Evolutionary conservation across 2,329 filamentous ascomycete species (phyloP), one percentile per base, ranked within the genome.

Genomic region (Claviceps maximensis): DNA sequence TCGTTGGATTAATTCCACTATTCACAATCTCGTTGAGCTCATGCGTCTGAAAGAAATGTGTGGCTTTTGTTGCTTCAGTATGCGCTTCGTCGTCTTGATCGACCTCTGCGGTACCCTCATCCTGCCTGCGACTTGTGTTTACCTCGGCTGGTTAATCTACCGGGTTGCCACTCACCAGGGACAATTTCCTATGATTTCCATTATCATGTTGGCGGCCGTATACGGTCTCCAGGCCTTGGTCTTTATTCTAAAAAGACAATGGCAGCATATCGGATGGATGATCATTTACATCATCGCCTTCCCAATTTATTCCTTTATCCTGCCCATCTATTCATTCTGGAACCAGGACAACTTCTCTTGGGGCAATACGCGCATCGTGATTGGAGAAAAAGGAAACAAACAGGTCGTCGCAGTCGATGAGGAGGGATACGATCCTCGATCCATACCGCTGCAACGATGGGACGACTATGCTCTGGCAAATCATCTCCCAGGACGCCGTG

Each of bases 211-310:
- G 66, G 90, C 84, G 23, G 88, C 81, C 55, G 89, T 96, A 17
- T 98, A 98, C 63, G 93, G 93, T 77, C 81, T 98, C 3, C 93
- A 98, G 66, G 90, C 90, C 2, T 71, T 97, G 56, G 94, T 98
- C 63, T 98, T 98, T 73, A 89, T 97, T 61, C 76, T 97, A 62
- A 96, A 95, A 74, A 80, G 93, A 51, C 89, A 97, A 70, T 98
- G 93, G 93, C 90, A 98, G 67, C 91, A 97, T 65, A 81, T 98
- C 56, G 93, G 93, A 60, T 98, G 93, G 93, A 97, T 98, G 90
- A 85, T 98, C 59, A 97, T 98, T 65, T 98, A 98, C 71, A 78
- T 98, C 57, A 61, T 94, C n/a, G 93, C 93, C 2, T 96, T 87
- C 74, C 93, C 93, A 0, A 86, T 98, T 61, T 96, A 91, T 74